Evolutionary conservation across 768 basidiomycete genomes (phyloP).

Genomic region (Agaricus bisporus): DNA sequence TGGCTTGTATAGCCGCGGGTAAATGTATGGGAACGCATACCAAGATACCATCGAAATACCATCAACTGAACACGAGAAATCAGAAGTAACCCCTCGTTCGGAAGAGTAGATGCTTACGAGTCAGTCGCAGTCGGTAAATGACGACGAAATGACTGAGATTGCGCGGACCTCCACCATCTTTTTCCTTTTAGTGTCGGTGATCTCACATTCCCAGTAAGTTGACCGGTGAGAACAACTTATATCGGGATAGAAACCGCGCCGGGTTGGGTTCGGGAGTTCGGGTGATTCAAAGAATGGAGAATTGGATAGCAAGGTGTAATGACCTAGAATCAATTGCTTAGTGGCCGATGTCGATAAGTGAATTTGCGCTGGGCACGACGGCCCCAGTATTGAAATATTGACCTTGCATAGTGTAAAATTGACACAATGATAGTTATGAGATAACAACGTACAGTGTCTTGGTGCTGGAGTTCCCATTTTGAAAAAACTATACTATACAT

Average conservation of each 20-base stretch:
- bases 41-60: slow-evolving; percentile 36
- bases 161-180: neutral
- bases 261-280: slow-evolving; percentile 16
- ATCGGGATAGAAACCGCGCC: slow-evolving; percentile 25
- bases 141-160: neutral
- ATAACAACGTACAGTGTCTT: slow-evolving; percentile 25
- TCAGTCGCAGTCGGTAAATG: slow-evolving; percentile 1
- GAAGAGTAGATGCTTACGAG: neutral
- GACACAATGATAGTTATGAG: slow-evolving; percentile 21
- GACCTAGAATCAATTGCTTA: neutral
- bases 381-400: too few species aligned
- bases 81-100: neutral
- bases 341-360: too few species aligned
- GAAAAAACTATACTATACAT: neutral
- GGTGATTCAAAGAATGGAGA: slow-evolving; percentile 48
- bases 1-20: slow-evolving; percentile 36
- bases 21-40: slow-evolving; percentile 39
- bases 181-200: slow-evolving; percentile 12
- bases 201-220: slow-evolving; percentile 41
- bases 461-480: neutral
- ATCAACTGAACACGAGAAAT: slow-evolving; percentile 30
- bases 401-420: too few species aligned
- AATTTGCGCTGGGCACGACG: too few species aligned
- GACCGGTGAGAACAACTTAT: slow-evolving; percentile 30
- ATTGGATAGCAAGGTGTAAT: slow-evolving; percentile 13